A percentile compares a stretch with the other conserved stretches of the same genome.
Conservation (phyloP, 139 green algal species). For the Eudorina sp. region DNA sequence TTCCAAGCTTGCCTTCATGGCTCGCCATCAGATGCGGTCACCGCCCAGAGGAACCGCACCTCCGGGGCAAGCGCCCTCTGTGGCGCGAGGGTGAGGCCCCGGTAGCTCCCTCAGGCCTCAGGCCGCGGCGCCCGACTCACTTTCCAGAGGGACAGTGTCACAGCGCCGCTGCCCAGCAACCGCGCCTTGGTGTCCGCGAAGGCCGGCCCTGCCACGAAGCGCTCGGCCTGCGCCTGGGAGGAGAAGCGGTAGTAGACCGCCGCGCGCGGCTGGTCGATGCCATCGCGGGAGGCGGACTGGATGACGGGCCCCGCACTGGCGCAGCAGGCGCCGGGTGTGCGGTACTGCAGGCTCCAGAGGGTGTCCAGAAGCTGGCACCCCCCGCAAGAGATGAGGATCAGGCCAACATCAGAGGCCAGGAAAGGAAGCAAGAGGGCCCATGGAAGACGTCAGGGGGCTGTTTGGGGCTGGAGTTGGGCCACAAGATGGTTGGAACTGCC, state of each 20-base stretch:
- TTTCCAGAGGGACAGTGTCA: constrained; percentile 24
- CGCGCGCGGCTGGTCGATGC: not conserved
- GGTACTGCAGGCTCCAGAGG: constrained; percentile 40
- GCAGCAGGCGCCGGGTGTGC: constrained; percentile 30
- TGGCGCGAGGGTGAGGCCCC: too few species aligned
- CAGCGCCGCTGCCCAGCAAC: not conserved
- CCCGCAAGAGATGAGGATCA: too few species aligned
- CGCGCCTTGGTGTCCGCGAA: constrained; percentile 9
- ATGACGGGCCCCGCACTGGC: constrained; percentile 18
- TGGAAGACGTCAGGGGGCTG: too few species aligned
- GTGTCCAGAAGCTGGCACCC: constrained; percentile 19
- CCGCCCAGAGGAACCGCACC: too few species aligned
- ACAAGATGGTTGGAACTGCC: too few species aligned
- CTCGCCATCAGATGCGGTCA: too few species aligned
- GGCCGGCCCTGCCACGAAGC: constrained; percentile 17
- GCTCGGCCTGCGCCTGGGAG: constrained; percentile 30
- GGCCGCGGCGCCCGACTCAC: not conserved
- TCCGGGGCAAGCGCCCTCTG: too few species aligned
- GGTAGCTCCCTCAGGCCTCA: too few species aligned
- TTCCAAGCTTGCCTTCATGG: too few species aligned
- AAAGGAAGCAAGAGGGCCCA: too few species aligned
- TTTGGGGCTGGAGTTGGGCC: too few species aligned
- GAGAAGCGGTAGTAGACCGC: constrained; percentile 49
- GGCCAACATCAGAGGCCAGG: too few species aligned
- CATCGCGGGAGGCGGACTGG: not conserved